Base-by-base conservation (phyloP, 2,329 filamentous ascomycete genomes). In the Orbilia brochopaga region DNA sequence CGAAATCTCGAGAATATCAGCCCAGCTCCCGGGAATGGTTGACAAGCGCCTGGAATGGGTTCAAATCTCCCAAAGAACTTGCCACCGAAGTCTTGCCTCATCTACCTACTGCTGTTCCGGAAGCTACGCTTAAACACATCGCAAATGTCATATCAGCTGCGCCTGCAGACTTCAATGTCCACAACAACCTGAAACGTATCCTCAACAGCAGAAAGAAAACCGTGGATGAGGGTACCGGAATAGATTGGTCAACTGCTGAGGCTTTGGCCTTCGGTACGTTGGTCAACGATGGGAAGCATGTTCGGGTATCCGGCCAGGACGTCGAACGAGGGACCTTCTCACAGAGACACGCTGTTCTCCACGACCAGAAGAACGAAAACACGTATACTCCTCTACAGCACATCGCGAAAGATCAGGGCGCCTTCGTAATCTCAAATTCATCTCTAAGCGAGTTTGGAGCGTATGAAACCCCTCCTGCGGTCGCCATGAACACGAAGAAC, bases 321-420 rank as follows among this genome's bases (percentile, higher is more conserved):
- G 94, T 99, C 74, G 94, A 99, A 85, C 92, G 94, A 86, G 94
- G 94, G 82, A 99, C 94, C 73, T 99, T 99, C 84, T 97, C 94
- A 51, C 94, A 99, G 83, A 90, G 94, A 78, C 94, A 99, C 81
- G 88, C 93, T 73, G 93, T 99, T 73, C 89, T 99, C 80, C 94
- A 99, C 81, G 94, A 99, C 83, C 94, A 99, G 83, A 92, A 95
- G 81, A 95, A 83, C 59, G 94, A 99, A 83, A 85, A 86, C 76
- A 96, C 92, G 4, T 96, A 95, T 82, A 97, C 92, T 11, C 93
- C 94, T 67, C 84, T 99, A 65, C 90, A 96, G 83, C 83, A 97
- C 80, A 82, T 99, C 76, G 89, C 87, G 83, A 87, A 93, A 77
- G 90, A 96, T 78, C 94, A 99, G 82, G 93, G 90, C 79, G 92